Percentiles rank a stretch among this genome's conserved stretches.
phyloP scores from a whole-genome alignment of 805 yeast genomes.

The Brettanomyces custersianus region DNA sequence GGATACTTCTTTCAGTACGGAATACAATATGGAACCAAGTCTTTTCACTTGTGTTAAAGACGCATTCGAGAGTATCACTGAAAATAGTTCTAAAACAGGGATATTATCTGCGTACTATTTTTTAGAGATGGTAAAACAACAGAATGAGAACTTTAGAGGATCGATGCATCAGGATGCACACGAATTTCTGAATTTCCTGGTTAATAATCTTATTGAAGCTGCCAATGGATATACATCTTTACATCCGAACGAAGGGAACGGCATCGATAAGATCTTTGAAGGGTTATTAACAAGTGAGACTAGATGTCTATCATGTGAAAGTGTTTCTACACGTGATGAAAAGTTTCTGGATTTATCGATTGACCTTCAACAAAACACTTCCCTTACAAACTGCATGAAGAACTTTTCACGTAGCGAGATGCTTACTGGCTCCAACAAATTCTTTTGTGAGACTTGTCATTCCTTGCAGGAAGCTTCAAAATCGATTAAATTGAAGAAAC shows the following conservation, averaged over 20 bases:
- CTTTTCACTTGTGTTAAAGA: slow-evolving; percentile 70
- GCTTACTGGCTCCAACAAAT: slow-evolving; percentile 79
- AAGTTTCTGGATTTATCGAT: slow-evolving; percentile 79
- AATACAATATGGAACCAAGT: slow-evolving; percentile 40
- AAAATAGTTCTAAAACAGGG: slow-evolving; percentile 60
- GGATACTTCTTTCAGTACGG: slow-evolving; percentile 52
- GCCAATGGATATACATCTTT: slow-evolving; percentile 25
- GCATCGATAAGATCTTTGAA: slow-evolving; percentile 63
- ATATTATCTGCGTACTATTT: slow-evolving; percentile 77
- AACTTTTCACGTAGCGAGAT: slow-evolving; percentile 83
- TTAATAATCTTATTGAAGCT: slow-evolving; percentile 60
- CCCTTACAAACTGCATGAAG: slow-evolving; percentile 67
- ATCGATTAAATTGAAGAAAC: slow-evolving; percentile 65
- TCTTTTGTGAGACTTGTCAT: slow-evolving; percentile 84
- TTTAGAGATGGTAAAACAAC: slow-evolving; percentile 66
- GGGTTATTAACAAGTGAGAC: slow-evolving; percentile 83
- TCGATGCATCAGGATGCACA: slow-evolving; percentile 99
- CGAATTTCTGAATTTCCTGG: slow-evolving; percentile 81
- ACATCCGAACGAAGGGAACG: slow-evolving; percentile 5
- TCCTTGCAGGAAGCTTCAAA: slow-evolving; percentile 92
- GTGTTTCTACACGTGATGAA: slow-evolving; percentile 72
- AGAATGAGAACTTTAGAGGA: slow-evolving; percentile 77
- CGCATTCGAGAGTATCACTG: slow-evolving; percentile 74
- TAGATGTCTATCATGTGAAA: slow-evolving; percentile 84
- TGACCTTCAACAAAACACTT: slow-evolving; percentile 68